These are phyloP conservation scores for Conringia planisiliqua DNA, from an alignment of 345 rosid genomes.

Conservation along the genomic window DNA sequence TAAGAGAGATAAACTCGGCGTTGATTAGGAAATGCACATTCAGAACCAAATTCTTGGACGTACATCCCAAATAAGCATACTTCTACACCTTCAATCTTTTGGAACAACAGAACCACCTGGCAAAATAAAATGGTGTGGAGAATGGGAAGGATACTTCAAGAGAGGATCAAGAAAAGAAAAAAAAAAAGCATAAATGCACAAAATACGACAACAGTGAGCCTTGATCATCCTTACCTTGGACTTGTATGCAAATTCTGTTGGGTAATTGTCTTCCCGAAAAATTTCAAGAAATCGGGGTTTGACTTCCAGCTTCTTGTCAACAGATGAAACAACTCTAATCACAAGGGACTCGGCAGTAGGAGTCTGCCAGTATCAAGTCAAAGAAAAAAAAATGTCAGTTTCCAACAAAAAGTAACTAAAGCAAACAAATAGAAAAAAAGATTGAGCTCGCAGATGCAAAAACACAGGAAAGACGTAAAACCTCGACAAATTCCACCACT, in stretches of 20 bases:
- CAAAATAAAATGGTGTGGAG: slow-evolving; percentile 26
- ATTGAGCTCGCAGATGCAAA: background rate
- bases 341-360: slow-evolving; percentile 98
- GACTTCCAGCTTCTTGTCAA: slow-evolving; percentile 98
- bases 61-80: slow-evolving; percentile 99
- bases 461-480: slow-evolving; percentile 1
- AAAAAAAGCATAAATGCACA: slow-evolving; percentile 2
- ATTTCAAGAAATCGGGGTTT: slow-evolving; percentile 93
- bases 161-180: background rate
- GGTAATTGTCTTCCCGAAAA: slow-evolving; percentile 91
- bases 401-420: background rate
- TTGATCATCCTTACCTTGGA: slow-evolving; percentile 64
- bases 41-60: slow-evolving; percentile 98
- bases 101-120: slow-evolving; percentile 92
- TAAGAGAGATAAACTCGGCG: slow-evolving; percentile 98
- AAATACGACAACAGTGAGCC: background rate
- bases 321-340: slow-evolving; percentile 97
- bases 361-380: slow-evolving; percentile 48
- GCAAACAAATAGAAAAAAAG: background rate
- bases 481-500: background rate
- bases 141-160: background rate
- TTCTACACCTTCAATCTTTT: slow-evolving; percentile 99
- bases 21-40: slow-evolving; percentile 88
- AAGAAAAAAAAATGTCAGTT: slow-evolving; percentile 14
- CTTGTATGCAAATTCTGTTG: slow-evolving; percentile 87